Base-by-base conservation (phyloP, 2,329 filamentous ascomycete genomes). In the Onygenales sp. region DNA sequence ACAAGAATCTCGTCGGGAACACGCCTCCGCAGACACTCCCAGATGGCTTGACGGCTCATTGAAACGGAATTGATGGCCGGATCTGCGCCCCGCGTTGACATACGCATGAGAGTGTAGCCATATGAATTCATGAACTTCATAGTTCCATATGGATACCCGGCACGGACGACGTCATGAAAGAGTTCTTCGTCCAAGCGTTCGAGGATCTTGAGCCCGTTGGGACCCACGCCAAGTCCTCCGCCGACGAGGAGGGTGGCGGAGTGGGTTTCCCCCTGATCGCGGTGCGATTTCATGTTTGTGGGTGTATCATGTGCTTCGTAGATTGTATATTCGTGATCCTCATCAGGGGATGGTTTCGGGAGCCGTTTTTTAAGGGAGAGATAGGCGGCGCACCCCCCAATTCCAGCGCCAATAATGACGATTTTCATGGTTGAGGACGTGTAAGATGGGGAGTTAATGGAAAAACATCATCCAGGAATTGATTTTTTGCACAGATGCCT, bases 341-440 rank as follows among this genome's bases (percentile, higher is more conserved):
- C 50, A 6, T 50, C 39, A 1, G 54, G 33, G 10, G 46, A 46
- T 21, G 56, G 56, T 39, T 53, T 42, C 3, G 64, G 67, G 7
- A 75, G 66, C 50, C 71, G 67, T 51, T 74, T 74, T 50, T 65
- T 65, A 4, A 75, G 60, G 35, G 66, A 63, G 8, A 74, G 64
- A 52, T 74, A 75, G 41, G 61, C 61, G 9, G 67, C 54, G 50
- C 69, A 70, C 31, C 72, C 72, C 48, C 64, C 63, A 54, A 75
- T 72, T 35, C 71, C 72, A 11, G 62, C 72, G n/a, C 72, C 72
- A 39, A 75, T 61, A 11, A 75, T 73, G 21, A 68, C 61, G 39
- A 75, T 71, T 55, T 71, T 72, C 71, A 73, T 73, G n/a, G 17
- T 49, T 41, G 10, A 27, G 21, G 17, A 17, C 2, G 1, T 27